Evolutionary conservation across 345 rosid genomes (phyloP).

Genomic region (Eucalyptus sp.): DNA sequence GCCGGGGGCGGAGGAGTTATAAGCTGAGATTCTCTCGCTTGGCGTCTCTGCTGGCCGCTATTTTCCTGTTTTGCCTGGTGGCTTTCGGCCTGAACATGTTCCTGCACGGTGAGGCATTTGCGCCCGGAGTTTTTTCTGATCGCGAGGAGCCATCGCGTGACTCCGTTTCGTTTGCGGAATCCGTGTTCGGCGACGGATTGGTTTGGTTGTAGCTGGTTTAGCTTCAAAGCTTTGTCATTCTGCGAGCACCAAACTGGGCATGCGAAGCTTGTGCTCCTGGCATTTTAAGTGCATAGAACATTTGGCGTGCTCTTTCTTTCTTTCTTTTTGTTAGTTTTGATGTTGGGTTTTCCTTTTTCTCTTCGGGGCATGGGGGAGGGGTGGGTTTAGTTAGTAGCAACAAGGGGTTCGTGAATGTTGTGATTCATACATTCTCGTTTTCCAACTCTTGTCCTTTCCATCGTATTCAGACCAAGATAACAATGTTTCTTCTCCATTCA

Average conservation of each 20-base stretch:
- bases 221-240: not conserved
- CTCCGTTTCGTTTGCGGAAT: not conserved
- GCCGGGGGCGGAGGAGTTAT: not conserved
- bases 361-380: not conserved
- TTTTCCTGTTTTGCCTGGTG: conserved; percentile 34
- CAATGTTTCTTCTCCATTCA: not conserved
- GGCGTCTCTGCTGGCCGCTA: conserved; percentile 23
- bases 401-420: not conserved
- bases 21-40: conserved; percentile 9
- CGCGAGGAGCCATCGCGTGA: not conserved
- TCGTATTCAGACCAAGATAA: not conserved
- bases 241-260: not conserved
- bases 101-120: conserved; percentile 40
- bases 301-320: not conserved
- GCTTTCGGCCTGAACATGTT: conserved; percentile 38
- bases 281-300: not conserved
- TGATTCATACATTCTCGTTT: not conserved
- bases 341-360: not conserved
- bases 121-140: not conserved
- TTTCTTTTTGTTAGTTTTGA: not conserved
- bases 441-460: not conserved
- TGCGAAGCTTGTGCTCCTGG: not conserved
- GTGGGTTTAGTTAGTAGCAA: not conserved
- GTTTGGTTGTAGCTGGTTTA: not conserved
- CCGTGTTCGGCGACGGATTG: not conserved